Evolutionary conservation across 805 yeast genomes (phyloP).

Genomic region (Candida piceae): DNA sequence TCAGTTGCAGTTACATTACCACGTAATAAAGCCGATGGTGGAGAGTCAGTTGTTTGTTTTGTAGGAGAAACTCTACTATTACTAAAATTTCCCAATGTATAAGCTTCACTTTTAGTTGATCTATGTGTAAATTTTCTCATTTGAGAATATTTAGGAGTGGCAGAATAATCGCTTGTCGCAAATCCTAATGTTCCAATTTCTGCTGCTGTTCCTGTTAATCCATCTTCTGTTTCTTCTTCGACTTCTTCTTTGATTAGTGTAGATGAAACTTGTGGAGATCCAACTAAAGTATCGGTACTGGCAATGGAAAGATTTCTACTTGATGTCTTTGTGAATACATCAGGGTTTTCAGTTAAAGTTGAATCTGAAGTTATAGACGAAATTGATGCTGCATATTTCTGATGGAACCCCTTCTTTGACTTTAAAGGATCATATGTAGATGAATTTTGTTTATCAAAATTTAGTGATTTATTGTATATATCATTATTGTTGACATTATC

Average conservation of each 20-base stretch:
- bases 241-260: constrained; percentile 17
- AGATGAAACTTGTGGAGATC: constrained; percentile 11
- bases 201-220: not conserved
- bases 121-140: constrained; percentile 12
- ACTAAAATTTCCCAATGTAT: not conserved
- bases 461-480: no score
- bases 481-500: no score
- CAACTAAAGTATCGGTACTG: constrained; percentile 20
- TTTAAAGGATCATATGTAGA: not conserved
- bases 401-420: constrained; percentile 4
- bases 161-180: constrained; percentile 3
- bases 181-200: constrained; percentile 1
- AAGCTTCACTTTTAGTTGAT: constrained; percentile 16
- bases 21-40: not conserved
- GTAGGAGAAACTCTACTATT: not conserved
- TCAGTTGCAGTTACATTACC: constrained; percentile 1
- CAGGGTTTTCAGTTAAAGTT: constrained; percentile 13
- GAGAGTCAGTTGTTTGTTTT: not conserved
- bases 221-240: constrained; percentile 10
- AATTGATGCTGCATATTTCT: constrained; percentile 16
- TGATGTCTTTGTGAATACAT: constrained; percentile 1
- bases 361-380: constrained; percentile 19
- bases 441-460: no score
- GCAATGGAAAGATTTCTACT: constrained; percentile 14
- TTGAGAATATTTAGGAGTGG: constrained; percentile 8